Percentiles rank a stretch among this genome's conserved stretches.
Evolutionary conservation across 371 early-diverging fungal species (phyloP).

Genomic region (Funneliformis caledonium): DNA sequence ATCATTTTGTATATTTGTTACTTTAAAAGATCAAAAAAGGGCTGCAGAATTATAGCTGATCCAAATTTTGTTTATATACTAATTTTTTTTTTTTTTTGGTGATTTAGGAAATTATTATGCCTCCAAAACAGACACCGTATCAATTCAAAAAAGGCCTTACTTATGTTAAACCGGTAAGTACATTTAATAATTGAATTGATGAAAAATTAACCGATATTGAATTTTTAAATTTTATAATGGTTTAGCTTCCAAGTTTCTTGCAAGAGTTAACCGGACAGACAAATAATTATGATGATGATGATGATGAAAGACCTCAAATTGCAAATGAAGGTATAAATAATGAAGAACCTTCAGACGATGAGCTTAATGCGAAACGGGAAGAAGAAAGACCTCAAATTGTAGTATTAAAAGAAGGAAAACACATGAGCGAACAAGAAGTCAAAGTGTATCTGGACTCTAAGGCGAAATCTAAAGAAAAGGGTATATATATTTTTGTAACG

Average conservation of each 20-base stretch:
- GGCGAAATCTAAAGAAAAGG: background rate
- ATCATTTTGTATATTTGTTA: too few species aligned
- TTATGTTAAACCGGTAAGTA: conserved; percentile 18
- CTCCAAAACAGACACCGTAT: conserved; percentile 23
- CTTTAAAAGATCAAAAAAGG: too few species aligned
- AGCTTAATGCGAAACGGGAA: background rate
- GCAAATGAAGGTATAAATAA: background rate
- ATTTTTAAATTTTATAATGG: background rate
- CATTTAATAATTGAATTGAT: background rate
- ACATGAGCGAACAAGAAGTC: conserved; percentile 21
- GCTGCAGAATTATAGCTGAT: too few species aligned
- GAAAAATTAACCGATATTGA: too few species aligned
- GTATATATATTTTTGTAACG: background rate
- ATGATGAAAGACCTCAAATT: background rate
- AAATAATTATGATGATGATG: background rate
- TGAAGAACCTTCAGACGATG: conserved; percentile 13
- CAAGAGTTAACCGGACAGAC: background rate
- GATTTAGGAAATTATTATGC: background rate
- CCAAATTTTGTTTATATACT: background rate
- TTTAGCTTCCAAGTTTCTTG: conserved; percentile 22
- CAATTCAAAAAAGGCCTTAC: conserved; percentile 19
- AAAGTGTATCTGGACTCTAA: background rate
- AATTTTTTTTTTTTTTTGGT: too few species aligned
- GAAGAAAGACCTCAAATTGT: conserved; percentile 34
- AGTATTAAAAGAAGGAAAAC: conserved; percentile 30